These are phyloP conservation scores for Naematelia encephala DNA, from an alignment of 768 basidiomycete genomes.

Conservation along the genomic window DNA sequence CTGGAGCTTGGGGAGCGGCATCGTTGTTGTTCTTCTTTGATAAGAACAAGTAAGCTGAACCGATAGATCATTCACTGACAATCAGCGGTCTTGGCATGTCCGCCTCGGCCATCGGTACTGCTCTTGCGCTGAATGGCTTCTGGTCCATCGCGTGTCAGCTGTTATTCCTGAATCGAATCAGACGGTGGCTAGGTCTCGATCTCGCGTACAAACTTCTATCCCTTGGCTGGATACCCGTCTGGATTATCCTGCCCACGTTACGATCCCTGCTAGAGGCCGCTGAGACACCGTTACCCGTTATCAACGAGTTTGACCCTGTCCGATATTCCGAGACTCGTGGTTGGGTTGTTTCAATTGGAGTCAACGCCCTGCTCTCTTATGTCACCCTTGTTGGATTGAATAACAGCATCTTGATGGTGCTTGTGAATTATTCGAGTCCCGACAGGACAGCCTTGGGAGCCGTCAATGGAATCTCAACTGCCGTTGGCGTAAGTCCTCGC, in stretches of 20 bases:
- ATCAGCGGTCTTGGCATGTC: slow-evolving; percentile 47
- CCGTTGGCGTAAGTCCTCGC: slow-evolving; percentile 33
- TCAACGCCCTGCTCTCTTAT: slow-evolving; percentile 38
- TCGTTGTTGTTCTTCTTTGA: slow-evolving; percentile 49
- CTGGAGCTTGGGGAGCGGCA: slow-evolving; percentile 44
- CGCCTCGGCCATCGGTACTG: slow-evolving; percentile 44
- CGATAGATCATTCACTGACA: slow-evolving; percentile 3
- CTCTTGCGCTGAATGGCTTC: slow-evolving; percentile 44
- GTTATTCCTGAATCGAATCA: slow-evolving; percentile 37
- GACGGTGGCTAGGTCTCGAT: slow-evolving; percentile 34
- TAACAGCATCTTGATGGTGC: slow-evolving; percentile 41
- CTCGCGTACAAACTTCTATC: slow-evolving; percentile 42
- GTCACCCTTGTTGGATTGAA: slow-evolving; percentile 40
- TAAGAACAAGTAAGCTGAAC: slow-evolving; percentile 37
- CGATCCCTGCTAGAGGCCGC: slow-evolving; percentile 30
- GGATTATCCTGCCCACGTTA: slow-evolving; percentile 36
- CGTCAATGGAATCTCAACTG: slow-evolving; percentile 47
- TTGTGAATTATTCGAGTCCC: slow-evolving; percentile 44
- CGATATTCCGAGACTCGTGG: slow-evolving; percentile 22
- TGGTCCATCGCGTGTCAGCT: slow-evolving; percentile 47
- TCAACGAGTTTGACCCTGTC: slow-evolving; percentile 13
- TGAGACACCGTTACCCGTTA: slow-evolving; percentile 31
- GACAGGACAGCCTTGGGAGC: slow-evolving; percentile 44
- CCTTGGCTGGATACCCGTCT: slow-evolving; percentile 44
- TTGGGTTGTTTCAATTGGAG: slow-evolving; percentile 34